These are phyloP conservation scores for Neonectria hederae DNA, from an alignment of 2,329 filamentous ascomycete genomes.

Conservation along the genomic window DNA sequence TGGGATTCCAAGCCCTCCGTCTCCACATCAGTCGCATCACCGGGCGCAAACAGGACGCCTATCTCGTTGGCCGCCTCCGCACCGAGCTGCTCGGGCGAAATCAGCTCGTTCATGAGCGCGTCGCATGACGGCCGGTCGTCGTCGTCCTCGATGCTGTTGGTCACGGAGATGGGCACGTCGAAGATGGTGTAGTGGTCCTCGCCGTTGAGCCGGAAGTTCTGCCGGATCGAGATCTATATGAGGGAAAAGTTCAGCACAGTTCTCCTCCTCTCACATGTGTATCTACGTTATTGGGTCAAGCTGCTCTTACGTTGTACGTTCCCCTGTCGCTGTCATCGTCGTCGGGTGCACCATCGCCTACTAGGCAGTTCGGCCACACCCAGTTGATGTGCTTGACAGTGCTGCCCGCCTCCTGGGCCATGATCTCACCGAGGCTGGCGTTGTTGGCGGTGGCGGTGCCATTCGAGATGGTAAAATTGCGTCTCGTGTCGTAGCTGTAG, in stretches of 20 bases:
- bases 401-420: slow-evolving; percentile 70
- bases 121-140: slow-evolving; percentile 59
- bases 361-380: slow-evolving; percentile 75
- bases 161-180: slow-evolving; percentile 74
- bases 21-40: slow-evolving; percentile 58
- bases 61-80: slow-evolving; percentile 54
- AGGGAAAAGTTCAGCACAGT: slow-evolving; percentile 6
- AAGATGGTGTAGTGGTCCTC: slow-evolving; percentile 75
- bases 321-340: slow-evolving; percentile 59
- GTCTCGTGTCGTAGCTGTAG: slow-evolving; percentile 68
- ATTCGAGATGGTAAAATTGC: slow-evolving; percentile 76
- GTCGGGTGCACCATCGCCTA: slow-evolving; percentile 64
- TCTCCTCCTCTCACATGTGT: background rate
- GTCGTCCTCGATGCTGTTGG: slow-evolving; percentile 66
- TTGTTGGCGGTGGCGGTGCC: slow-evolving; percentile 62
- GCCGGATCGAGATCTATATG: slow-evolving; percentile 72
- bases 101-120: slow-evolving; percentile 60
- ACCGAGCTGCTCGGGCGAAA: slow-evolving; percentile 57
- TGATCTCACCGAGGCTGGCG: slow-evolving; percentile 64
- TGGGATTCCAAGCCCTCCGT: slow-evolving; percentile 18
- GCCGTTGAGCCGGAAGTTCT: slow-evolving; percentile 73
- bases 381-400: slow-evolving; percentile 80
- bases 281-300: background rate
- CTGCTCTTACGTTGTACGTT: slow-evolving; percentile 66
- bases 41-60: slow-evolving; percentile 61